Percentiles rank a stretch among this genome's conserved stretches.
Conservation (phyloP, 805 yeast genomes). For the Yarrowia hollandica region DNA sequence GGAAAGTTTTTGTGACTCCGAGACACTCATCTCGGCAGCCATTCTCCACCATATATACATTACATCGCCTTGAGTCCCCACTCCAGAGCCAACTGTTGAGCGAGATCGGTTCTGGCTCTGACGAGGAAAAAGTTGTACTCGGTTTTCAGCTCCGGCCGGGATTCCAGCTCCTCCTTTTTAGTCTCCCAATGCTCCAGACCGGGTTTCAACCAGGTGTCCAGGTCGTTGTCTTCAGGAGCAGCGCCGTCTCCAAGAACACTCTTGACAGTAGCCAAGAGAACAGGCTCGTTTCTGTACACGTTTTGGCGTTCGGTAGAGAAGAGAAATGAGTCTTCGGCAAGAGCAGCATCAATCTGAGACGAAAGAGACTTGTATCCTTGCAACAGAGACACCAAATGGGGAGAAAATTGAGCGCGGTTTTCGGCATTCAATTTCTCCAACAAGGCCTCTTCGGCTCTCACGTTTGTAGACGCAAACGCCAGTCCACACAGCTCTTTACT, state of each 20-base stretch:
- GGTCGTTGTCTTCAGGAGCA: background rate
- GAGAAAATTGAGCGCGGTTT: background rate
- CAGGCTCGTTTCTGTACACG: slow-evolving; percentile 56
- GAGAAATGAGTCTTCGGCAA: slow-evolving; percentile 44
- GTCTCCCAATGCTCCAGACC: background rate
- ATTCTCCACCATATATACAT: too few species aligned
- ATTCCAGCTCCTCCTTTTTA: background rate
- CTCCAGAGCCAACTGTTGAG: background rate
- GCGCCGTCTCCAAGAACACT: background rate
- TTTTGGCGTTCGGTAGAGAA: slow-evolving; percentile 71
- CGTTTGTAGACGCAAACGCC: slow-evolving; percentile 39
- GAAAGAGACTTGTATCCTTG: slow-evolving; percentile 29
- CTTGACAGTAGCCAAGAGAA: slow-evolving; percentile 32
- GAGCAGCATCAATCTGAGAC: slow-evolving; percentile 35
- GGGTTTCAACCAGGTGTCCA: background rate
- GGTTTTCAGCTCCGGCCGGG: slow-evolving; percentile 6
- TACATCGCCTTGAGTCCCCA: background rate
- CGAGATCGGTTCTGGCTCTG: slow-evolving; percentile 7
- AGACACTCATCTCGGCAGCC: too few species aligned
- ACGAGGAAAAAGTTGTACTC: slow-evolving; percentile 16
- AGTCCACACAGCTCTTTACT: slow-evolving; percentile 39
- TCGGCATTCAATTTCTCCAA: slow-evolving; percentile 15
- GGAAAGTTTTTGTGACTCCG: too few species aligned
- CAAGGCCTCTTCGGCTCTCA: slow-evolving; percentile 39
- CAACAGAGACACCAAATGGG: background rate